phyloP scores from a whole-genome alignment of 257 asterid species.

The Scutellaria minor region DNA sequence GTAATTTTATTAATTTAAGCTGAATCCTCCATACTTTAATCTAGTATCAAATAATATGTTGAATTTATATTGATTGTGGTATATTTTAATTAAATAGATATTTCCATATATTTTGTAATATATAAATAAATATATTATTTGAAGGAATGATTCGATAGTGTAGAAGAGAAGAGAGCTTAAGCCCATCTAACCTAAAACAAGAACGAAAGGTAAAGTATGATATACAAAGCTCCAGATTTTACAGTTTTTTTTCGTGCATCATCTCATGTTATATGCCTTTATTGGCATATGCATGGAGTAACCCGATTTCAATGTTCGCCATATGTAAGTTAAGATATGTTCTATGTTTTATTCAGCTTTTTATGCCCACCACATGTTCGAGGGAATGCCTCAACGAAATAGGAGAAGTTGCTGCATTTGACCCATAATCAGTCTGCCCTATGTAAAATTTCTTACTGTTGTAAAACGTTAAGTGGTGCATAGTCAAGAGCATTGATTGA shows the following conservation, averaged over 20 bases:
- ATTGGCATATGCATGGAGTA: neutral
- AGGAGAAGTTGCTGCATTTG: neutral
- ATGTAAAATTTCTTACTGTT: neutral
- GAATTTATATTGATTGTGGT: no score
- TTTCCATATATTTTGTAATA: no score
- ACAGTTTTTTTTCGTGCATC: neutral
- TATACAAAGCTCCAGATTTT: neutral
- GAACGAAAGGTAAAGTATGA: neutral
- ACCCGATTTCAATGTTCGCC: neutral
- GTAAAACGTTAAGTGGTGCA: no score
- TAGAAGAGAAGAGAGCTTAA: neutral
- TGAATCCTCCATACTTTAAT: no score
- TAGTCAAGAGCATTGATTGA: neutral
- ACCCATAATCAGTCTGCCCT: neutral
- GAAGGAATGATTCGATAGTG: neutral
- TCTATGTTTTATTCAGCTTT: neutral
- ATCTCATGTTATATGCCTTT: slow-evolving; percentile 6
- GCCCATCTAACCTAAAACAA: neutral
- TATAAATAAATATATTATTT: no score
- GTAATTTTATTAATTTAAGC: no score
- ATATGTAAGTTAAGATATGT: neutral
- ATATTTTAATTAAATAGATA: no score
- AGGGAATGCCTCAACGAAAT: slow-evolving; percentile 26
- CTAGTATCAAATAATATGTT: no score
- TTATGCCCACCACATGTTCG: slow-evolving; percentile 28